These are phyloP conservation scores for Termitomyces sp. DNA, from an alignment of 768 basidiomycete species.

Conservation along the genomic window DNA sequence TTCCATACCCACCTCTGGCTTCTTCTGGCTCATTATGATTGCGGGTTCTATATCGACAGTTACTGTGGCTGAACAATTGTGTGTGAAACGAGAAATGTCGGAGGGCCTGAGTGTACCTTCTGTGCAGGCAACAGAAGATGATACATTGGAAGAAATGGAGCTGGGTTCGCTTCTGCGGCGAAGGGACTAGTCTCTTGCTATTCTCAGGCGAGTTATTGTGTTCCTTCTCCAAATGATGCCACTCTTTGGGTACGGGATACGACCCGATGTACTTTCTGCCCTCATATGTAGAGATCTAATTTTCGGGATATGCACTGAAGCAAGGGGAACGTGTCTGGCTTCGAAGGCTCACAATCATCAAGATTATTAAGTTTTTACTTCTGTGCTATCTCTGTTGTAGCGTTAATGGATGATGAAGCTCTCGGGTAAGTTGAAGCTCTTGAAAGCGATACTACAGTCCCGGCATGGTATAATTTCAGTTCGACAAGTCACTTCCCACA, in stretches of 20 bases:
- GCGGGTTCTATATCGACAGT: constrained; percentile 68
- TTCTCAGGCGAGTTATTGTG: constrained; percentile 1
- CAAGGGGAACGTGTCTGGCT: constrained; percentile 5
- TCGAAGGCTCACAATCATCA: background rate
- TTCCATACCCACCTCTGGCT: constrained; percentile 78
- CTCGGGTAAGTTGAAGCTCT: background rate
- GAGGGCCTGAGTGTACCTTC: constrained; percentile 65
- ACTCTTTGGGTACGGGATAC: constrained; percentile 5
- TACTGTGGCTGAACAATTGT: constrained; percentile 84
- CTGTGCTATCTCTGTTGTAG: background rate
- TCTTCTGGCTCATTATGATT: constrained; percentile 86
- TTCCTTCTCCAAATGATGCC: background rate
- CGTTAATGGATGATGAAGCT: background rate
- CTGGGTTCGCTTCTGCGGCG: constrained; percentile 36
- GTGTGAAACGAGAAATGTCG: constrained; percentile 84
- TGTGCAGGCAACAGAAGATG: constrained; percentile 40
- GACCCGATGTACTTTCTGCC: constrained; percentile 11
- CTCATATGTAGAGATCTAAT: background rate
- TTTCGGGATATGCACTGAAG: background rate
- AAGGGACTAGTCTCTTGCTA: constrained; percentile 26
- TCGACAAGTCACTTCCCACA: background rate
- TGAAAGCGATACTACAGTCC: background rate
- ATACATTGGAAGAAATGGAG: constrained; percentile 59
- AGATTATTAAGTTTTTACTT: background rate
- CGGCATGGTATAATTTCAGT: background rate